phyloP scores from a whole-genome alignment of 2,329 filamentous ascomycete species.

The Periglandula ipomoeae region DNA sequence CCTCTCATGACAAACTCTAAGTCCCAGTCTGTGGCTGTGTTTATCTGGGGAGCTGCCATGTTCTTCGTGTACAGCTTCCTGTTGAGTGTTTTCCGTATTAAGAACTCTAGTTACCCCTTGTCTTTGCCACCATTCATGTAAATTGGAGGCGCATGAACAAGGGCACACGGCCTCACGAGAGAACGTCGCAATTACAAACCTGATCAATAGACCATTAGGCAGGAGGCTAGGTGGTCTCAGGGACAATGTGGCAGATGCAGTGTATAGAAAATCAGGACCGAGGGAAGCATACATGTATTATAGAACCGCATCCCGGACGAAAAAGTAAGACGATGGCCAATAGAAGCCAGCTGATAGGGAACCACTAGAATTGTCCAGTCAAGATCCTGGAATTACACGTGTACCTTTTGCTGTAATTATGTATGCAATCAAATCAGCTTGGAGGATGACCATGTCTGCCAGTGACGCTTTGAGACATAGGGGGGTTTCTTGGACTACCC shows the following conservation, averaged over 20 bases:
- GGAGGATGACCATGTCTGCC: too few relatives aligned
- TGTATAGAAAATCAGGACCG: not conserved
- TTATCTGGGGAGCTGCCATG: slow-evolving; percentile 69
- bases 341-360: not conserved
- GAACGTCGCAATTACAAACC: not conserved
- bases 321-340: not conserved
- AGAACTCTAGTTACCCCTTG: slow-evolving; percentile 94
- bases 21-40: slow-evolving; percentile 69
- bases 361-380: not conserved
- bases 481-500: too few relatives aligned
- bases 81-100: slow-evolving; percentile 84
- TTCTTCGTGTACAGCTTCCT: slow-evolving; percentile 88
- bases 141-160: too few relatives aligned
- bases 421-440: too few relatives aligned
- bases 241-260: not conserved
- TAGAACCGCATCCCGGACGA: not conserved
- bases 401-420: too few relatives aligned
- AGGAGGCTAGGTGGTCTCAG: not conserved
- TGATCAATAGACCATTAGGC: not conserved
- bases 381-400: too few relatives aligned
- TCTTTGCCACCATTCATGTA: slow-evolving; percentile 80
- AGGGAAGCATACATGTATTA: not conserved
- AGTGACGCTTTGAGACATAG: too few relatives aligned
- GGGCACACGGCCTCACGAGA: too few relatives aligned
- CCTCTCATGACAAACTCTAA: slow-evolving; percentile 75